Base-by-base conservation (phyloP, 2,329 filamentous ascomycete genomes). In the Cladosporium sp. region DNA sequence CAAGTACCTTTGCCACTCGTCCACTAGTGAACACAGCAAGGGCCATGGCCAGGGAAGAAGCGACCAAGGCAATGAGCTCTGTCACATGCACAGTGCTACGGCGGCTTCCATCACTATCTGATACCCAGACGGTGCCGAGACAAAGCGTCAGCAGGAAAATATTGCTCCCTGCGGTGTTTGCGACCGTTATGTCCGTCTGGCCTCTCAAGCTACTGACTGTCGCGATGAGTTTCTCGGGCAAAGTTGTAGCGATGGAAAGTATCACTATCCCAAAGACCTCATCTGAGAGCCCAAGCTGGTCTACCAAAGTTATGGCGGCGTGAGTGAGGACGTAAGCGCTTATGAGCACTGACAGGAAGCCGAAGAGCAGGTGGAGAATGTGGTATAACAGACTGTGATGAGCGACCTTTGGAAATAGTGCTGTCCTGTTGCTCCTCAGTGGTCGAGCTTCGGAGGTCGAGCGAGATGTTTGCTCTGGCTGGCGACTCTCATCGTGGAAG, bases 101-200 rank as follows among this genome's bases (percentile, higher is more conserved):
- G 55, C 59, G 36, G 17, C 58, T 51, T 6, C 45, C 43, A 14
- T 63, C 63, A 11, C 25, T 9, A 5, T 60, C 65, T 19, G 61
- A 59, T 2, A 66, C 58, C 59, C 60, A 60, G 4, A 74, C 59
- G 14, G 79, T 69, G 0, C 78, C 81, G 15, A 76, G 67, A 63
- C 80, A 83, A 3, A 84, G 69, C 1, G 79, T 77, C 15, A 83
- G 69, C 34, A 84, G 69, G 64, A 83, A 84, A 36, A 83, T 80
- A 59, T 83, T 83, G 61, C 80, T 82, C 4, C 80, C 81, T 0
- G 76, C 80, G 3, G 79, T 81, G 45, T 79, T 82, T 0, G 80
- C 81, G 5, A 80, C 77, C 8, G 84, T 65, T 49, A 84, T 80
- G 1, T 79, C 79, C 1, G 69, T 66, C 17, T 82, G 76, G 4